Percentiles rank a stretch among this genome's conserved stretches.
Evolutionary conservation across 1,139 yeast species (phyloP).

Genomic region (Taphrina confusa): DNA sequence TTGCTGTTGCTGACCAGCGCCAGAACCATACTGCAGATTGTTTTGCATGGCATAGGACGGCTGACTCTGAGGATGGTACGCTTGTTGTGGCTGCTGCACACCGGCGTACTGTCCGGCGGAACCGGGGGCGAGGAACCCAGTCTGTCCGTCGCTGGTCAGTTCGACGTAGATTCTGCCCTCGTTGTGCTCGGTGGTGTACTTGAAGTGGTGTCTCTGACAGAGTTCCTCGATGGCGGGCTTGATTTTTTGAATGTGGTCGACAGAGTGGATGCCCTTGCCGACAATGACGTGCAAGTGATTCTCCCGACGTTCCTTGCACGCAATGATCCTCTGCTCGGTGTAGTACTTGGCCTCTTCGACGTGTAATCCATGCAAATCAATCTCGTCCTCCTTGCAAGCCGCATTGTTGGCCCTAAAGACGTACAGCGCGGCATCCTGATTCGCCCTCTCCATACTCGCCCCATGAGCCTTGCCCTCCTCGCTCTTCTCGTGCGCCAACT

Average conservation of each 20-base stretch:
- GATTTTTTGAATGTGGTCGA: constrained; percentile 77
- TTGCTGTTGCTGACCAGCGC: constrained; percentile 44
- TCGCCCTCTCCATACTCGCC: constrained; percentile 65
- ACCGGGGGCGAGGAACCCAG: constrained; percentile 32
- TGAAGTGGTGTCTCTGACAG: constrained; percentile 65
- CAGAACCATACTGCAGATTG: constrained; percentile 41
- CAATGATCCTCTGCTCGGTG: constrained; percentile 70
- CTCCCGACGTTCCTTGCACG: constrained; percentile 64
- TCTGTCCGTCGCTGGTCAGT: constrained; percentile 46
- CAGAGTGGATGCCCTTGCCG: constrained; percentile 91
- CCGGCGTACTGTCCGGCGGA: constrained; percentile 21
- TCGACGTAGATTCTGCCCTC: constrained; percentile 78
- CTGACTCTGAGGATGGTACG: constrained; percentile 40
- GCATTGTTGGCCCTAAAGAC: constrained; percentile 86
- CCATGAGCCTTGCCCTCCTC: constrained; percentile 46
- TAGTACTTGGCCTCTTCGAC: constrained; percentile 85
- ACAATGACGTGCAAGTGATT: constrained; percentile 61
- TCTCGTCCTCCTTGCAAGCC: constrained; percentile 79
- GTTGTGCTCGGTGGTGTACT: constrained; percentile 66
- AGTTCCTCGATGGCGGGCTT: constrained; percentile 84
- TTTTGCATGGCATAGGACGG: constrained; percentile 41
- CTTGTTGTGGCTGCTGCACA: constrained; percentile 36
- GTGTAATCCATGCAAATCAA: constrained; percentile 87
- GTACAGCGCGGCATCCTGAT: constrained; percentile 80
- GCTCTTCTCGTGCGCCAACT: constrained; percentile 25